Evolutionary conservation across 257 asterid genomes (phyloP).

Genomic region (Datura wrightii): DNA sequence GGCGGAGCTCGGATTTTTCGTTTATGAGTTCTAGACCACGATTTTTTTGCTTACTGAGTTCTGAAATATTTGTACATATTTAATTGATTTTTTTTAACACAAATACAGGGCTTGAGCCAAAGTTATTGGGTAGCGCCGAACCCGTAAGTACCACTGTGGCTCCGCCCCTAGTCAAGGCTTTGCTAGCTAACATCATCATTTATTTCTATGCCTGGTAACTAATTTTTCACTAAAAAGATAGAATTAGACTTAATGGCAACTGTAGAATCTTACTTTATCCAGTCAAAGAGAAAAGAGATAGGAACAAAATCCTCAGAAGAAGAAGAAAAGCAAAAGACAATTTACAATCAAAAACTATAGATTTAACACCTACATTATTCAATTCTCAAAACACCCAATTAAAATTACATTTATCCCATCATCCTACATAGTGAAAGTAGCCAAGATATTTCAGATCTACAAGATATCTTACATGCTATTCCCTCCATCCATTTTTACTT

Average conservation of each 20-base stretch:
- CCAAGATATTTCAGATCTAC: not conserved
- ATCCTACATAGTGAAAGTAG: slow-evolving; percentile 12
- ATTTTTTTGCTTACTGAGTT: no score
- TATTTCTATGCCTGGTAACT: not conserved
- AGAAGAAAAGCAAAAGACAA: not conserved
- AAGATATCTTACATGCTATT: not conserved
- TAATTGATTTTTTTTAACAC: no score
- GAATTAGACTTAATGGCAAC: not conserved
- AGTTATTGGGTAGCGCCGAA: no score
- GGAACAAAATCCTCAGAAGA: not conserved
- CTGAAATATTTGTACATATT: no score
- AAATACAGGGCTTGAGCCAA: no score
- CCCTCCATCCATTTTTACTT: no score
- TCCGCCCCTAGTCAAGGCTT: not conserved
- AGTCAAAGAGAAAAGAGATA: not conserved
- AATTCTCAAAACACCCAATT: not conserved
- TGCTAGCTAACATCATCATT: not conserved
- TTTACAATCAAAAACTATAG: not conserved
- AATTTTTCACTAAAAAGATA: not conserved
- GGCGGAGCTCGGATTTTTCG: no score
- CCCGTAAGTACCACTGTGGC: no score
- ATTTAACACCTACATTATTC: not conserved
- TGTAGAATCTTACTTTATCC: not conserved
- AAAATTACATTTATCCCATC: not conserved
- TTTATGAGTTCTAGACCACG: no score